Evolutionary conservation across 78 protist genomes (phyloP).

Genomic region (Cavenderia fasciculata): DNA sequence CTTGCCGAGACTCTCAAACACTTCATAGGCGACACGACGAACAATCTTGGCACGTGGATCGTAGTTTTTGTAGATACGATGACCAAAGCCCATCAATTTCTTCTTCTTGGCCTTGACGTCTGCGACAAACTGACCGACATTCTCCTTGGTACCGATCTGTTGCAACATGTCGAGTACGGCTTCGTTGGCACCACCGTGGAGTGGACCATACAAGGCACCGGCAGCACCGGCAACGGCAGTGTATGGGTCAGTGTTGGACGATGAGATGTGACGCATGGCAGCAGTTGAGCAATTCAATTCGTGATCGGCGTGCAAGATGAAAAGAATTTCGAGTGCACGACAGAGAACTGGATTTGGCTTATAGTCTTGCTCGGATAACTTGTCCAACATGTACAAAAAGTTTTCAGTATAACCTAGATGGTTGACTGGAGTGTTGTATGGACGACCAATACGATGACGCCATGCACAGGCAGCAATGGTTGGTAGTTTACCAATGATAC

Average conservation of each 20-base stretch:
- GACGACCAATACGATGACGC: slow-evolving; percentile 81
- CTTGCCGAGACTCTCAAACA: slow-evolving; percentile 19
- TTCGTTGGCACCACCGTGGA: slow-evolving; percentile 92
- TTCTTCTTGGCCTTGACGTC: slow-evolving; percentile 72
- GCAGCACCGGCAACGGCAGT: slow-evolving; percentile 78
- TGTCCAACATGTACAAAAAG: slow-evolving; percentile 82
- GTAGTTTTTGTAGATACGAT: slow-evolving; percentile 87
- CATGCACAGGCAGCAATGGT: slow-evolving; percentile 88
- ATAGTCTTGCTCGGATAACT: slow-evolving; percentile 31
- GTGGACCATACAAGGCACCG: slow-evolving; percentile 90
- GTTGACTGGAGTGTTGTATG: slow-evolving; percentile 74
- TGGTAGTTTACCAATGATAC: slow-evolving; percentile 85
- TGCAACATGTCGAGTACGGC: slow-evolving; percentile 87
- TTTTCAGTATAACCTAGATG: slow-evolving; percentile 67
- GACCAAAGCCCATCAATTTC: slow-evolving; percentile 90
- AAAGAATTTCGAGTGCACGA: slow-evolving; percentile 82
- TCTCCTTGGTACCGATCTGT: slow-evolving; percentile 83
- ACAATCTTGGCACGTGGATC: slow-evolving; percentile 91
- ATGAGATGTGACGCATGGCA: slow-evolving; percentile 80
- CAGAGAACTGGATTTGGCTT: slow-evolving; percentile 76
- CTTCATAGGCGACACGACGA: slow-evolving; percentile 47
- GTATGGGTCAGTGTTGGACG: slow-evolving; percentile 80
- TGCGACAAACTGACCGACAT: slow-evolving; percentile 48
- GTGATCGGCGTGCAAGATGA: slow-evolving; percentile 92
- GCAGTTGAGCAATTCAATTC: slow-evolving; percentile 92